Base-by-base conservation (phyloP, 2,329 filamentous ascomycete species). In the Coniella vitis region DNA sequence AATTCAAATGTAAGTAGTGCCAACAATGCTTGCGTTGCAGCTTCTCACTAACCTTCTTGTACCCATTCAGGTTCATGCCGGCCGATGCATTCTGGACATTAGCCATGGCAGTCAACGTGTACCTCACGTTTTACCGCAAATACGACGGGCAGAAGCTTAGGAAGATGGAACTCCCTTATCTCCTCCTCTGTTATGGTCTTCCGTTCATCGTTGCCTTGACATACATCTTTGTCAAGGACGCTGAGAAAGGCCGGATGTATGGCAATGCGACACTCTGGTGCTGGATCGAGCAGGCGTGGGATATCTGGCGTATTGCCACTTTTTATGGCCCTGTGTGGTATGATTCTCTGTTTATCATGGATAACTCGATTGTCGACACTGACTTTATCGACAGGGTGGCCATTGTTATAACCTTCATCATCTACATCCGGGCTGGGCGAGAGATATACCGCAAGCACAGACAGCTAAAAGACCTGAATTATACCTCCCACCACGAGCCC, bases 51-150 rank as follows among this genome's bases (percentile, higher is more conserved):
- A 14, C 4, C 3, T n/a, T 39, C 12, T 29, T 29, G n/a, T n/a
- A 9, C 12, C 13, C 13, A 20, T 17, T n/a, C 59, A 89, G 84
- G 83, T 90, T 90, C 62, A 81, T 88, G 74, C 82, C 83, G 2
- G 84, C 85, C 4, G 85, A 89, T 68, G 81, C 84, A 1, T 72
- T 85, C 39, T 90, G 84, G 86, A 86, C 84, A 1, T 72, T 90
- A 51, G 81, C 84, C 47, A 93, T 94, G 87, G 86, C 87, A 1
- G 74, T 83, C 56, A 94, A 93, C 61, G 87, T 93, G 45, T 88
- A 88, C 63, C 67, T 91, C 13, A 90, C 87, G 0, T 89, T 93
- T 60, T 90, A 89, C 64, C 74, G 73, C 58, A 86, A 85, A 54
- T 90, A 83, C 57, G 79, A 85, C 51, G 78, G 82, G 1, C 66